Conservation (phyloP, 192 early-diverging fungal species). For the Gaertneriomyces sp. region DNA sequence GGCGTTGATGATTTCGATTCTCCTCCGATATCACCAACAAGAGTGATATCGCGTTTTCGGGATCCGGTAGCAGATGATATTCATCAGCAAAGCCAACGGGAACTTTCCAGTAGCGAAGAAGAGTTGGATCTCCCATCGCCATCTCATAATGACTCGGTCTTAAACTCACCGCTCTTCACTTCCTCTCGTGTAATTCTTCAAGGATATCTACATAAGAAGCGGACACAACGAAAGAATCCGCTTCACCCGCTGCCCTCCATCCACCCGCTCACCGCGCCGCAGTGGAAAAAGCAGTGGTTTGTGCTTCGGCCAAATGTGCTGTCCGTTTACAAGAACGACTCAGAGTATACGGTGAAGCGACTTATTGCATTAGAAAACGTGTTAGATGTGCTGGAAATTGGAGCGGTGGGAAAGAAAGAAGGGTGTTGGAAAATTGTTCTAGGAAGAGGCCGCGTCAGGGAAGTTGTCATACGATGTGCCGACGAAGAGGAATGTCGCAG, state of each 20-base stretch:
- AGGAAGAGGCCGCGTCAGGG: conserved; percentile 28
- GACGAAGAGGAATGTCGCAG: conserved; percentile 27
- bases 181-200: conserved; percentile 41
- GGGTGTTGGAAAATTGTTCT: conserved; percentile 42
- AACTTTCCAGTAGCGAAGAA: conserved; percentile 40
- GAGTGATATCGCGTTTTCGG: not conserved
- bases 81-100: conserved; percentile 1
- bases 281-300: conserved; percentile 53
- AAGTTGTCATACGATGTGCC: conserved; percentile 32
- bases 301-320: conserved; percentile 43
- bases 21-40: not conserved
- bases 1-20: not conserved
- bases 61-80: not conserved
- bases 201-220: conserved; percentile 42
- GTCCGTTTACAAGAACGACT: conserved; percentile 43
- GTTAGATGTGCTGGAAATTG: conserved; percentile 47
- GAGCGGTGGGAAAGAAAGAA: conserved; percentile 33
- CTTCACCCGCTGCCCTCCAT: not conserved
- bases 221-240: conserved; percentile 13
- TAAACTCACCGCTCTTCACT: conserved; percentile 11
- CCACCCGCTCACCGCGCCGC: conserved; percentile 2
- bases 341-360: conserved; percentile 51
- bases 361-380: conserved; percentile 40
- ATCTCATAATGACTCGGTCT: conserved; percentile 8
- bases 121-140: conserved; percentile 33